phyloP scores from a whole-genome alignment of 2,329 filamentous ascomycete species.

The Cladophialophora yegresii region DNA sequence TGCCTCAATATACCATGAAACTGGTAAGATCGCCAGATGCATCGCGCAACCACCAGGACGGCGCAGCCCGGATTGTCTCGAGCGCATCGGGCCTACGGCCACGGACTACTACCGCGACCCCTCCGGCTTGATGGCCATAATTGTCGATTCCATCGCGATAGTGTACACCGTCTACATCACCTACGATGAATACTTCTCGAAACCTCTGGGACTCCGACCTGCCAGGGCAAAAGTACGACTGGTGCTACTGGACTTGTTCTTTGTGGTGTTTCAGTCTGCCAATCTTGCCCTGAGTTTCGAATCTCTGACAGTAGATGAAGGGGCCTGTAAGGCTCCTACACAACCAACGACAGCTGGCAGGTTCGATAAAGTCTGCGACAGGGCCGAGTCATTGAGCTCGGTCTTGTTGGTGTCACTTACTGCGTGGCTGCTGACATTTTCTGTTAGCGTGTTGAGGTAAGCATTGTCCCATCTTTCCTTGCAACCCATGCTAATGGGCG shows the following conservation, averaged over 20 bases:
- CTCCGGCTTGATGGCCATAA: conserved; percentile 83
- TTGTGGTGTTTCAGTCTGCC: conserved; percentile 95
- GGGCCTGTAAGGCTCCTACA: conserved; percentile 57
- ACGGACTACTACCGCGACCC: conserved; percentile 58
- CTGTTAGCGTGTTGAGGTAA: conserved; percentile 75
- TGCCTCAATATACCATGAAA: conserved; percentile 68
- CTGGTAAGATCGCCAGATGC: conserved; percentile 43
- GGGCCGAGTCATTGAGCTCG: conserved; percentile 71
- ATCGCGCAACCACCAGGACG: conserved; percentile 32
- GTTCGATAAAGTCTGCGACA: conserved; percentile 53
- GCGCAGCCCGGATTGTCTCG: conserved; percentile 18
- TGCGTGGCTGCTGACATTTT: conserved; percentile 89
- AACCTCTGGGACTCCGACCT: conserved; percentile 82
- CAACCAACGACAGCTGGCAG: conserved; percentile 42
- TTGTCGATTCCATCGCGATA: conserved; percentile 84
- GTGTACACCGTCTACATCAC: conserved; percentile 93
- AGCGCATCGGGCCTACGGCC: conserved; percentile 23
- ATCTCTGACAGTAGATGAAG: conserved; percentile 66
- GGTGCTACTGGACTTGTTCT: conserved; percentile 88
- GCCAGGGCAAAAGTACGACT: conserved; percentile 84
- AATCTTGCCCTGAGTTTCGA: conserved; percentile 89
- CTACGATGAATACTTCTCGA: conserved; percentile 93
- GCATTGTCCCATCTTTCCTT: conserved; percentile 19
- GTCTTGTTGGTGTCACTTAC: conserved; percentile 79
- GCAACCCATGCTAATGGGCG: conserved; percentile 38